Base-by-base conservation (phyloP, 2,329 filamentous ascomycete genomes). In the Teratosphaeriaceae sp. region DNA sequence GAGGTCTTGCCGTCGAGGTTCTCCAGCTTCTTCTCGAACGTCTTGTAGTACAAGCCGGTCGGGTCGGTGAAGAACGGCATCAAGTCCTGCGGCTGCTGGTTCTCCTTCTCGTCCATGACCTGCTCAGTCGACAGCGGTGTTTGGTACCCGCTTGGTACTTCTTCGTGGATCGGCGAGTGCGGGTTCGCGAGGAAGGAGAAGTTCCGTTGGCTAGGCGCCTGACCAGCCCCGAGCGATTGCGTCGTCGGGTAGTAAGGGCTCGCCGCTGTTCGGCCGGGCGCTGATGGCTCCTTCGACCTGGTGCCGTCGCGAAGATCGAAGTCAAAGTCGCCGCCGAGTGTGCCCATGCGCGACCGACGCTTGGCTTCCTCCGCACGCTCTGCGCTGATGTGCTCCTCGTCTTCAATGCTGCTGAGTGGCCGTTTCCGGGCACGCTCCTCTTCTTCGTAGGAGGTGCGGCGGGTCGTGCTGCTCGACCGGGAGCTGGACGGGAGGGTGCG, bases 51-150 rank as follows among this genome's bases (percentile, higher is more conserved):
- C 48, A 79, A 70, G 23, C 78, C 79, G 24, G 71, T 78, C 36
- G 74, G 73, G 56, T 84, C 80, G 5, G 75, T 82, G 64, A 84
- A 84, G 64, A 78, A 80, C 2, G 79, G 80, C 51, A 80, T 78
- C 0, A 84, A 76, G 43, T 82, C 79, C 56, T 84, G 80, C 13
- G 82, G 70, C 47, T 76, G 74, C 56, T 75, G 79, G 53, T 80
- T 73, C 55, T 79, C 78, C 56, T 79, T 79, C 45, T 77, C 76
- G 15, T 78, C 76, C 20, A 81, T 69, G 22, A 83, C 71, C 2
- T 70, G 70, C 41, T 78, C 67, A 3, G 80, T 66, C 21, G 75
- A 79, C 20, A 82, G 65, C 7, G 57, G 58, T 1, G 54, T 58
- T 38, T 57, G 54, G 4, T 55, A 51, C 2, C 22, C 12, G 18